Percentiles rank a stretch among this genome's conserved stretches.
phyloP scores from a whole-genome alignment of 768 basidiomycete genomes.

The Termitomyces sp. region DNA sequence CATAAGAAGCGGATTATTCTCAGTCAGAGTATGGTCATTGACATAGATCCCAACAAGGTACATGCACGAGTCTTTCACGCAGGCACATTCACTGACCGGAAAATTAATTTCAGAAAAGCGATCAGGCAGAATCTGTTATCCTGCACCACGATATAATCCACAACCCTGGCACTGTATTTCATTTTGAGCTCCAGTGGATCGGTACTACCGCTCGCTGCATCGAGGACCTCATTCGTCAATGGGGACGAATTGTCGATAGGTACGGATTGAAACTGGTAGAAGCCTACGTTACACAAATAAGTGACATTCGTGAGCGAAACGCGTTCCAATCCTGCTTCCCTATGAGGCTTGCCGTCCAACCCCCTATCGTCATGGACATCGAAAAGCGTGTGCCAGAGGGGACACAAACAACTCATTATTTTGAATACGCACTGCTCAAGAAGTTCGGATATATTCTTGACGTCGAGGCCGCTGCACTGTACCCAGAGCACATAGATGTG shows the following conservation, averaged over 20 bases:
- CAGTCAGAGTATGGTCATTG: constrained; percentile 88
- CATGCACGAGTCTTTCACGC: background rate
- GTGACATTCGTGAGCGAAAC: constrained; percentile 78
- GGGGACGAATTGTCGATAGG: constrained; percentile 78
- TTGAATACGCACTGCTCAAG: constrained; percentile 73
- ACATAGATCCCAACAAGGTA: constrained; percentile 77
- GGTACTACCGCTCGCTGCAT: constrained; percentile 89
- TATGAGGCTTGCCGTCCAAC: constrained; percentile 68
- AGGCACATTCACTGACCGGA: background rate
- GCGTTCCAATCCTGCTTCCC: constrained; percentile 91
- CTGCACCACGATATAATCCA: constrained; percentile 94
- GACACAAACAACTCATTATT: constrained; percentile 62
- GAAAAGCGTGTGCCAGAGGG: constrained; percentile 65
- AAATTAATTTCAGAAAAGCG: constrained; percentile 55
- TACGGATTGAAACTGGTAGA: constrained; percentile 92
- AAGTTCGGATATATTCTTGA: constrained; percentile 82
- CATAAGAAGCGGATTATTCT: constrained; percentile 62
- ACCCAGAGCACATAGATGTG: constrained; percentile 79
- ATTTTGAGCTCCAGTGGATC: constrained; percentile 97
- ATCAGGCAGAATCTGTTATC: constrained; percentile 83
- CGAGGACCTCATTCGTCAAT: constrained; percentile 79
- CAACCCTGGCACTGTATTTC: constrained; percentile 91
- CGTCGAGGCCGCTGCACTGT: constrained; percentile 71
- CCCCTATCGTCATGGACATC: constrained; percentile 65
- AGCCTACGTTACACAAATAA: constrained; percentile 88